Base-by-base conservation (phyloP, 1,284 basidiomycete genomes). In the Ganoderma lingzhi region DNA sequence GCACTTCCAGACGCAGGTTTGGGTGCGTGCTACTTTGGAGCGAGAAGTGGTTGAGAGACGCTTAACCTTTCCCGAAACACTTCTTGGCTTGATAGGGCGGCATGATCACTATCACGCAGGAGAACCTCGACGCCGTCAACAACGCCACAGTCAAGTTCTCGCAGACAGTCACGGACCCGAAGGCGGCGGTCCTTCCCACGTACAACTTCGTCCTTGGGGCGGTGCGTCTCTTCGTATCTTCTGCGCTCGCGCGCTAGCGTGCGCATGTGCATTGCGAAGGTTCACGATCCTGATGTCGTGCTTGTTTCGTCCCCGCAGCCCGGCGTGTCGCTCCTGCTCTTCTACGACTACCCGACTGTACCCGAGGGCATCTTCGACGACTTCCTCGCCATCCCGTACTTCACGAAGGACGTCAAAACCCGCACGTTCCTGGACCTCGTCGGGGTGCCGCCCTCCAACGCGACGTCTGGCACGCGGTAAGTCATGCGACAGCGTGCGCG, bases 101-200 rank as follows among this genome's bases (percentile, higher is more conserved):
- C 1, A 69, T 84, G 0, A 83, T 89, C 19, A 80, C 79, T 2
- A 85, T 84, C 69, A 82, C 80, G 14, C 76, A 64, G 4, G 76
- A 82, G 19, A 71, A 82, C 6, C 74, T 86, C 14, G 78, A 81
- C 32, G 77, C 75, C 2, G 80, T 89, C 35, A 79, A 78, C 23
- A 78, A 73, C 3, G 90, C 89, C 0, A 84, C 84, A 0, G 81
- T 82, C 15, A 82, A 83, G n/a, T 92, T 90, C 75, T 74, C 81
- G 2, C 77, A 80, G 9, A 82, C 81, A 3, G 84, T 84, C 14
- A 85, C 75, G 0, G 89, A 90, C 73, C 87, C 88, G 0, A 92
- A 90, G 77, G 91, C 90, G 6, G 79, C 76, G 1, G 82, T 89
- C n/a, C 84, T 92, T 53, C 82, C 86, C 0, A 82, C 88, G 0